phyloP scores from a whole-genome alignment of 73 alveolate species.

The Tetrahymena thermophila region DNA sequence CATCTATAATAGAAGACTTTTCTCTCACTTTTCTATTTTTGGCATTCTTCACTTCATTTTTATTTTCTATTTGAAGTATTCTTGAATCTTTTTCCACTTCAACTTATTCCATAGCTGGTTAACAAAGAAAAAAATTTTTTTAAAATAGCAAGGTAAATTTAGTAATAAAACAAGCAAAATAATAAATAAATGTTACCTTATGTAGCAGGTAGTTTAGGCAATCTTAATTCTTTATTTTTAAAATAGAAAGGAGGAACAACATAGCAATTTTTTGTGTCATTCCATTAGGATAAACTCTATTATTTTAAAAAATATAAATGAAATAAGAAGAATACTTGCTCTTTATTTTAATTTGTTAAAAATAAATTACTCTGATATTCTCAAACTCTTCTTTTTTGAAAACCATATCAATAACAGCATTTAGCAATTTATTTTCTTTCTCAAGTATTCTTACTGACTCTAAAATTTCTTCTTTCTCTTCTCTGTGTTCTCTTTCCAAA shows the following conservation, averaged over 20 bases:
- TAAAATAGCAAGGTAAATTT: background rate
- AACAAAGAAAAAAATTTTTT: background rate
- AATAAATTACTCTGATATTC: background rate
- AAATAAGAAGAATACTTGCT: too few species aligned
- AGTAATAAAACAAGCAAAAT: background rate
- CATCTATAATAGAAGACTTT: background rate
- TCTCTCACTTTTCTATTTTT: background rate
- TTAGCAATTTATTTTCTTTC: conserved; percentile 67
- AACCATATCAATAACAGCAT: conserved; percentile 33
- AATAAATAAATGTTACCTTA: background rate
- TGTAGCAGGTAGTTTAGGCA: conserved; percentile 27
- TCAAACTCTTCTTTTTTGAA: conserved; percentile 44
- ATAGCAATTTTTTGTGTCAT: conserved; percentile 43
- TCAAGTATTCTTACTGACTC: conserved; percentile 68
- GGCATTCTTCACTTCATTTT: background rate
- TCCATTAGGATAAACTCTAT: conserved; percentile 9
- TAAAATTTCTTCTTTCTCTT: conserved; percentile 76
- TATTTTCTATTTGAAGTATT: background rate
- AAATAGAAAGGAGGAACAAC: conserved; percentile 45
- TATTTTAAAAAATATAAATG: too few species aligned
- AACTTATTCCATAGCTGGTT: background rate
- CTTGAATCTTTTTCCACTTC: background rate
- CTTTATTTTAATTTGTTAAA: background rate
- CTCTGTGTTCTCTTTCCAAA: conserved; percentile 67
- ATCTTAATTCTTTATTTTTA: conserved; percentile 21